These are phyloP conservation scores for Stromatinia cepivora DNA, from an alignment of 2,329 filamentous ascomycete species.

Conservation along the genomic window DNA sequence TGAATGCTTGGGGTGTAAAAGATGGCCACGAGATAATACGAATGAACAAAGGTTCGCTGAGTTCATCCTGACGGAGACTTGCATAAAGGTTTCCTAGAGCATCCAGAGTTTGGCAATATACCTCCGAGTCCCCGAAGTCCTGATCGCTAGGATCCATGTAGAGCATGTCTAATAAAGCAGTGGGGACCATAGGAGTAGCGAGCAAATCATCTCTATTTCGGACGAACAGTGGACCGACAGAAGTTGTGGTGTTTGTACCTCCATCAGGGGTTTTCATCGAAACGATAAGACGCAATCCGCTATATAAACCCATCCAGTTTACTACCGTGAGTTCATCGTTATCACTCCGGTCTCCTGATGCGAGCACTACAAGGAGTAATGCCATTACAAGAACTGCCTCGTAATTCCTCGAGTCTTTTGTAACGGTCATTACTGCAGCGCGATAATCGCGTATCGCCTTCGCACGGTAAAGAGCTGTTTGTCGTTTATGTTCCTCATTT, in stretches of 20 bases:
- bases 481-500: constrained; percentile 22
- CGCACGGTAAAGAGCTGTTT: constrained; percentile 34
- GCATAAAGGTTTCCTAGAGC: constrained; percentile 36
- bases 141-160: constrained; percentile 32
- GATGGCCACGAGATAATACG: constrained; percentile 36
- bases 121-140: constrained; percentile 32
- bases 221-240: constrained; percentile 33
- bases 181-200: constrained; percentile 31
- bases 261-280: constrained; percentile 13
- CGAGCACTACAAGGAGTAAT: constrained; percentile 35
- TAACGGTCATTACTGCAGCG: constrained; percentile 28
- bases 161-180: constrained; percentile 33
- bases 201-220: constrained; percentile 31
- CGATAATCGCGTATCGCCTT: constrained; percentile 35
- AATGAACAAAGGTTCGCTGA: constrained; percentile 29
- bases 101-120: constrained; percentile 35
- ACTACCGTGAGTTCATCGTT: constrained; percentile 33
- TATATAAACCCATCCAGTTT: constrained; percentile 36
- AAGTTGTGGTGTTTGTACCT: constrained; percentile 14
- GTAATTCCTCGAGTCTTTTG: constrained; percentile 28
- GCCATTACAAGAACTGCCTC: constrained; percentile 37
- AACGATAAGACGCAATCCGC: constrained; percentile 25
- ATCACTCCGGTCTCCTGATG: constrained; percentile 28
- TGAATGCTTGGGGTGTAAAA: constrained; percentile 23
- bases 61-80: constrained; percentile 34